Conservation (phyloP, 805 yeast species). For the Wickerhamomyces subpelliculosus region DNA sequence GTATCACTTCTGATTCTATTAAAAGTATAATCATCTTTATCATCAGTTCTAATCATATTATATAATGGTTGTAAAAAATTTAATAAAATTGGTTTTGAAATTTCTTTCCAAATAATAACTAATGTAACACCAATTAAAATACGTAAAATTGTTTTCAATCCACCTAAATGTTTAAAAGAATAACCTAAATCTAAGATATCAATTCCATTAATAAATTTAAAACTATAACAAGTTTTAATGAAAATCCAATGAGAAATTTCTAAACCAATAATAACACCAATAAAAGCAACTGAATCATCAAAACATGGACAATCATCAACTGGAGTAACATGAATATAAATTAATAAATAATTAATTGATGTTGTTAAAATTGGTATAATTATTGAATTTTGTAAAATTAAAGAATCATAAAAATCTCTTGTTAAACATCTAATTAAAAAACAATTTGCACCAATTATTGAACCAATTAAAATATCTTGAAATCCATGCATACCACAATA, state of each 20-base stretch:
- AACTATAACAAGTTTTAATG: slow-evolving; percentile 16
- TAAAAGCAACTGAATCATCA: slow-evolving; percentile 89
- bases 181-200: slow-evolving; percentile 33
- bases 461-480: slow-evolving; percentile 65
- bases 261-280: slow-evolving; percentile 79
- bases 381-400: slow-evolving; percentile 26
- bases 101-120: slow-evolving; percentile 67
- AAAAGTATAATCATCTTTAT: slow-evolving; percentile 9
- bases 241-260: slow-evolving; percentile 35
- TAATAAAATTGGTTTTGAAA: slow-evolving; percentile 62
- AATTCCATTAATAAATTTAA: slow-evolving; percentile 9
- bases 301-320: slow-evolving; percentile 94
- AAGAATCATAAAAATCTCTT: slow-evolving; percentile 39
- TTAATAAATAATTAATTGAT: slow-evolving; percentile 36
- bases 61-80: slow-evolving; percentile 54
- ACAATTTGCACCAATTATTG: slow-evolving; percentile 50
- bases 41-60: slow-evolving; percentile 12
- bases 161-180: slow-evolving; percentile 34
- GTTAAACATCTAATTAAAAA: slow-evolving; percentile 38
- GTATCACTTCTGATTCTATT: slow-evolving; percentile 20
- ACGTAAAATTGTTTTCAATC: slow-evolving; percentile 36
- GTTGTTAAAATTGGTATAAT: slow-evolving; percentile 31
- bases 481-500: slow-evolving; percentile 99
- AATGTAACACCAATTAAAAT: slow-evolving; percentile 52
- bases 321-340: slow-evolving; percentile 74